These are phyloP conservation scores for Apiospora pterosperma DNA, from an alignment of 2,329 filamentous ascomycete genomes.

Conservation along the genomic window DNA sequence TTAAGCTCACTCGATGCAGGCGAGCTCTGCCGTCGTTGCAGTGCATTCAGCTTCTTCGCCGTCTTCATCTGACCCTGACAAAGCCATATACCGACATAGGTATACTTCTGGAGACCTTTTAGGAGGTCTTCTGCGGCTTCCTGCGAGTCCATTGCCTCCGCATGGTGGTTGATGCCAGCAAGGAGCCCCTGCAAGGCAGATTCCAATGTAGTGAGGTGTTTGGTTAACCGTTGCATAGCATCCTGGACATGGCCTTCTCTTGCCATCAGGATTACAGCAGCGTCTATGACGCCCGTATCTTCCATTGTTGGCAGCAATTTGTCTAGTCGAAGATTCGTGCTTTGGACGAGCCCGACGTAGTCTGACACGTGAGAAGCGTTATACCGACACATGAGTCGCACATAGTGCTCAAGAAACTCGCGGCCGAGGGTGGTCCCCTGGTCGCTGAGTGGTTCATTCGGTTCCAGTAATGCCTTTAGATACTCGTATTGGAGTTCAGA, in stretches of 20 bases:
- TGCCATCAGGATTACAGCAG: slow-evolving; percentile 85
- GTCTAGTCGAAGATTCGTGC: slow-evolving; percentile 75
- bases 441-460: slow-evolving; percentile 31
- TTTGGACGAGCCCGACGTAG: slow-evolving; percentile 74
- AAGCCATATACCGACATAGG: slow-evolving; percentile 90
- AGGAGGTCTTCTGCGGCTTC: slow-evolving; percentile 72
- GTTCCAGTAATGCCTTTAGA: slow-evolving; percentile 72
- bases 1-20: slow-evolving; percentile 42
- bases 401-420: slow-evolving; percentile 75
- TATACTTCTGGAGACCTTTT: slow-evolving; percentile 80
- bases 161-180: slow-evolving; percentile 53
- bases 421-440: slow-evolving; percentile 39
- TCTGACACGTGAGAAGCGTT: slow-evolving; percentile 79
- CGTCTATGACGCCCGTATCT: slow-evolving; percentile 84
- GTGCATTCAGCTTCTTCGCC: slow-evolving; percentile 39
- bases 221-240: slow-evolving; percentile 82
- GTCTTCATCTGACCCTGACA: slow-evolving; percentile 81
- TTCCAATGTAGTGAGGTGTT: slow-evolving; percentile 76
- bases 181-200: slow-evolving; percentile 74
- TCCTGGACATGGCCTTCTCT: slow-evolving; percentile 78
- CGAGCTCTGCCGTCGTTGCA: slow-evolving; percentile 50
- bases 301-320: slow-evolving; percentile 85
- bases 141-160: slow-evolving; percentile 45
- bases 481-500: slow-evolving; percentile 72
- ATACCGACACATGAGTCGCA: slow-evolving; percentile 87